Evolutionary conservation across 2,329 filamentous ascomycete species (phyloP), one percentile per base, ranked within the genome.

Genomic region (Xenosphaeropsis pyriputrescens): DNA sequence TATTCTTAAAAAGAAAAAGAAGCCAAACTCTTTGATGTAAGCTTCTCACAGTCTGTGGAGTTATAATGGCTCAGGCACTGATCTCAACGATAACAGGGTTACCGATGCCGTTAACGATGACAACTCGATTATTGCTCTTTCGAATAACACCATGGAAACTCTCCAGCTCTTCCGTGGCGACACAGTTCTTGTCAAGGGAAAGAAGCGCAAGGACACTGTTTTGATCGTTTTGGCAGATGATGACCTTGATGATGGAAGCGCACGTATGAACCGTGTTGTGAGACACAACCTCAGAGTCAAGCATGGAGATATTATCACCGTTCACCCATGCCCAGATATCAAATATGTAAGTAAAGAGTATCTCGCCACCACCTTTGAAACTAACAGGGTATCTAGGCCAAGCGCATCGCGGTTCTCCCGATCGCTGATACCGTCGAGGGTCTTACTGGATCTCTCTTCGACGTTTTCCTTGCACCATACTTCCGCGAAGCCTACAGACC

Each of bases 1-100:
- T 50, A 98, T 98, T 53, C 75, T 98, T 56, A 96, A 95, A 72
- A 96, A 96, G 75, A 98, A 98, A 82, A 98, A 98, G 88, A 98
- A 98, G 85, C 88, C 88, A 53, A 98, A 98, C 67, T 93, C 89
- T 57, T 67, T 98, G 61, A 93, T 98, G 86, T 93, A 71, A 61
- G 79, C 62, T 51, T 47, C 36, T 36, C 31, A 37, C 13, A 43
- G 37, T 41, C 22, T 34, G 31, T 26, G 22, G 12, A 26, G 22
- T 26, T 11, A 26, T 26, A 26, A 11, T 26, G 22, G 12, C 7
- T 6, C 22, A 26, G 22, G 39, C 43, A 44, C 53, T 64, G 45
- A 64, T 50, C 36, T n/a, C 11, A 36, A 40, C 50, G 47, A 38
- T 41, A 42, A 49, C 55, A 94, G 86, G 68, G 91, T 98, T 49